Evolutionary conservation across 2,329 filamentous ascomycete genomes (phyloP).

Genomic region (Juglanconis sp.): DNA sequence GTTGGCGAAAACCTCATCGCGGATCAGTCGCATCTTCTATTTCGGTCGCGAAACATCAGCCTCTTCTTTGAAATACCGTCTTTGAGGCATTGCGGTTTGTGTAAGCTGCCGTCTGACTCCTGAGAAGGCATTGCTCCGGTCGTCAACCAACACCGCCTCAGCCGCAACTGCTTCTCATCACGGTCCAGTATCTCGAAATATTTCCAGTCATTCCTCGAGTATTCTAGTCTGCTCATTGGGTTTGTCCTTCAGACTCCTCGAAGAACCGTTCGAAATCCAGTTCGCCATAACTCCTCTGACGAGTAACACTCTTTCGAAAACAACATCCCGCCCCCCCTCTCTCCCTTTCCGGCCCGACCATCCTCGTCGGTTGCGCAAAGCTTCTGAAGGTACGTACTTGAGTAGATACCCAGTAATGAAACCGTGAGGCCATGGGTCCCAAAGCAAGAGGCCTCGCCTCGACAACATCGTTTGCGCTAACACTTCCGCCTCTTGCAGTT

Average conservation of each 20-base stretch:
- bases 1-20: no score
- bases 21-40: no score
- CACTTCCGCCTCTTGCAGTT: not conserved
- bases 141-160: not conserved
- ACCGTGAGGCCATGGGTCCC: not conserved
- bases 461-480: not conserved
- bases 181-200: not conserved
- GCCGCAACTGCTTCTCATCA: not conserved
- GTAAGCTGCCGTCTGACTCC: no score
- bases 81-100: no score
- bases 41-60: no score
- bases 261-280: not conserved
- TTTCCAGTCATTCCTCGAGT: not conserved
- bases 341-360: not conserved
- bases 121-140: not conserved
- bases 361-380: not conserved
- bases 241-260: not conserved
- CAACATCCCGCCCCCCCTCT: not conserved
- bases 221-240: not conserved
- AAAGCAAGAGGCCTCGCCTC: not conserved
- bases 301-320: not conserved
- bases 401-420: not conserved
- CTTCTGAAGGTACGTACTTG: not conserved
- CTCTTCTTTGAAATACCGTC: no score
- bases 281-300: not conserved